phyloP scores from a whole-genome alignment of 345 rosid species.

The Pseudoturritis turrita region DNA sequence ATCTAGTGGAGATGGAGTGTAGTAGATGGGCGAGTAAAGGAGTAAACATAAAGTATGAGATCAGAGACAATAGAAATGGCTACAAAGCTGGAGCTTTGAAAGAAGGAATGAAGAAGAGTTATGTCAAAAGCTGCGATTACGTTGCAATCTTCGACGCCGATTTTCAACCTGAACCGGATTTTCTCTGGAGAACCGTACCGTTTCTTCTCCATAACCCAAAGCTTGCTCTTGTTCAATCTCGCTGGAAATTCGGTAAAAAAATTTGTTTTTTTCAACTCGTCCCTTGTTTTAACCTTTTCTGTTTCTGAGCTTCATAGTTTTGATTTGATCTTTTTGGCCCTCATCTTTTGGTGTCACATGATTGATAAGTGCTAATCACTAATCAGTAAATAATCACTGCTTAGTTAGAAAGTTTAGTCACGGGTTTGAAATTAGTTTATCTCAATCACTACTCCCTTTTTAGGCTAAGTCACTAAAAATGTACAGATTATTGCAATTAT shows the following conservation, averaged over 20 bases:
- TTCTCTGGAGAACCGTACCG: slow-evolving; percentile 81
- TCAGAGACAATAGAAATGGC: slow-evolving; percentile 77
- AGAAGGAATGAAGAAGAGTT: slow-evolving; percentile 90
- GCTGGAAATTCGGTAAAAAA: slow-evolving; percentile 98
- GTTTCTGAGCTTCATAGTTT: not conserved
- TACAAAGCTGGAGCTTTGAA: slow-evolving; percentile 93
- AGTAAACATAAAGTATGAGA: slow-evolving; percentile 79
- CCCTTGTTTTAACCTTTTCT: slow-evolving; percentile 1
- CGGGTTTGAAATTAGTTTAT: not conserved
- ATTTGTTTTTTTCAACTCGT: not conserved
- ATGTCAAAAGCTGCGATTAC: slow-evolving; percentile 74
- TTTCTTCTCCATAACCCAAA: slow-evolving; percentile 72
- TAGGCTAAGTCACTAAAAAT: not conserved
- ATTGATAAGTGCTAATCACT: slow-evolving; percentile 6
- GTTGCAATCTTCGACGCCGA: slow-evolving; percentile 96
- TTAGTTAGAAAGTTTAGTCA: slow-evolving; percentile 1
- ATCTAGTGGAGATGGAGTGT: slow-evolving; percentile 84
- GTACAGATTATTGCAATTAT: not conserved
- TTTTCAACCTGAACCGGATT: slow-evolving; percentile 96
- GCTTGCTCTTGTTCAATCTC: slow-evolving; percentile 83
- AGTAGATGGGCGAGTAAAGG: slow-evolving; percentile 97
- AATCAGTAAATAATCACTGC: not conserved
- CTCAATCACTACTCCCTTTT: slow-evolving; percentile 17
- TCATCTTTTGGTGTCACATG: not conserved
- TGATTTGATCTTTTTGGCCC: slow-evolving; percentile 18